Base-by-base conservation (phyloP, 2,329 filamentous ascomycete genomes). In the Colletotrichum eremochloae region DNA sequence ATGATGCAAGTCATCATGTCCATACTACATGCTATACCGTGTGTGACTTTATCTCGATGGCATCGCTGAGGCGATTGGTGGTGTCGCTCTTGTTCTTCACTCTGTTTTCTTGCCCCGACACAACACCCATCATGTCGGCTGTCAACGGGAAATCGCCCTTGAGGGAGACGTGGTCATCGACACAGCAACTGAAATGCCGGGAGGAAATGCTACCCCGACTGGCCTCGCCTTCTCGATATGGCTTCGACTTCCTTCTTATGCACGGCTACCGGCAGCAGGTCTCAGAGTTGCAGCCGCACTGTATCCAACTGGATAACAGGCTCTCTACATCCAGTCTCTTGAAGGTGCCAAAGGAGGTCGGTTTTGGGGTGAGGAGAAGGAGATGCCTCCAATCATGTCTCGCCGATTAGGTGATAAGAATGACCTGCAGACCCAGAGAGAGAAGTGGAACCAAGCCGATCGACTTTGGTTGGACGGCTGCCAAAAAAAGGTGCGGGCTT, bases 351-450 rank as follows among this genome's bases (percentile, higher is more conserved):
- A 63, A 44, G 42, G 40, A 60, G 52, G 33, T 56, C 42, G 33
- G 29, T 44, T 40, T 40, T 53, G 56, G 55, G 46, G 57, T 62
- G 50, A 42, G 31, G 48, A 33, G 56, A 44, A 48, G 9, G 42
- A 38, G 33, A 57, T n/a, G 31, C 58, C 52, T 56, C 72, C 72
- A 74, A 74, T 72, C 72, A 72, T 68, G 46, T 68, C 60, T 36
- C 46, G 44, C 24, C 31, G 71, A 70, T 69, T 64, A 48, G 40
- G 46, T 20, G 44, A 69, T 53, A 63, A 58, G 48, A 20, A 31
- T 65, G 67, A 15, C 52, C 53, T 42, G 36, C 38, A 52, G 53
- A 20, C 38, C 62, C 62, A 42, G 9, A 53, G 33, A 40, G 53
- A 18, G 46, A 63, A 52, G 42, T 50, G 20, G 9, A 33, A 55